phyloP scores from a whole-genome alignment of 768 basidiomycete genomes.

The Macrolepiota fuliginosa region DNA sequence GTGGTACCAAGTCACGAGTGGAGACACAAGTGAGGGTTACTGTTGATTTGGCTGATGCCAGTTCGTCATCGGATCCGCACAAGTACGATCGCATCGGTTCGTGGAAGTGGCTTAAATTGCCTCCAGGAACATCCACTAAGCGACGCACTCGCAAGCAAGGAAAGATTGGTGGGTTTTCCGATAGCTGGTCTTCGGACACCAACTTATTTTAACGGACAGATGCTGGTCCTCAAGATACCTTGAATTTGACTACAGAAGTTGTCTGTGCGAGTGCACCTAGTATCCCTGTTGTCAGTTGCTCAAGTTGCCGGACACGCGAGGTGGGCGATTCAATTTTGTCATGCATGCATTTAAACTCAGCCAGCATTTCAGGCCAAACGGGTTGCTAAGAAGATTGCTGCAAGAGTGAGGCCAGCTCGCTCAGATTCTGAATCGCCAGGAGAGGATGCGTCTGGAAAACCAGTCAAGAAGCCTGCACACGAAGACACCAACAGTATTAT shows the following conservation, averaged over 20 bases:
- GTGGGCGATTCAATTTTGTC: slow-evolving; percentile 33
- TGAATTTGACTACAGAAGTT: slow-evolving; percentile 71
- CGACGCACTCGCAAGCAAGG: slow-evolving; percentile 80
- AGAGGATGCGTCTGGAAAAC: slow-evolving; percentile 37
- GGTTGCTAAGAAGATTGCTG: slow-evolving; percentile 84
- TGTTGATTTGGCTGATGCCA: slow-evolving; percentile 72
- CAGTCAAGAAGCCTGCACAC: slow-evolving; percentile 43
- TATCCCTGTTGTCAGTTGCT: slow-evolving; percentile 74
- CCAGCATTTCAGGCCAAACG: slow-evolving; percentile 67
- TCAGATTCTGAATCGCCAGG: slow-evolving; percentile 73
- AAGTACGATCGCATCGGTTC: slow-evolving; percentile 83
- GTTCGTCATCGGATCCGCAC: slow-evolving; percentile 54
- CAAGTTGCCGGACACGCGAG: slow-evolving; percentile 88
- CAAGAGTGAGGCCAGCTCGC: slow-evolving; percentile 74
- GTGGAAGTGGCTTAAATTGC: slow-evolving; percentile 86
- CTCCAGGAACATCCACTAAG: slow-evolving; percentile 82
- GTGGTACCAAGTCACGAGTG: slow-evolving; percentile 89
- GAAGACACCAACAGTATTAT: slow-evolving; percentile 85
- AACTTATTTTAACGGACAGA: slow-evolving; percentile 37
- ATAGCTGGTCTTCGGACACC: neutral
- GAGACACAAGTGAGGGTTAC: slow-evolving; percentile 91
- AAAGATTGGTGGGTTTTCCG: slow-evolving; percentile 59
- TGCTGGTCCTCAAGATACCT: slow-evolving; percentile 62
- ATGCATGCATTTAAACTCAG: neutral
- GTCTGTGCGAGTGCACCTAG: slow-evolving; percentile 81